These are phyloP conservation scores for Fusarium sublunatum DNA, from an alignment of 2,329 filamentous ascomycete species.

Conservation along the genomic window DNA sequence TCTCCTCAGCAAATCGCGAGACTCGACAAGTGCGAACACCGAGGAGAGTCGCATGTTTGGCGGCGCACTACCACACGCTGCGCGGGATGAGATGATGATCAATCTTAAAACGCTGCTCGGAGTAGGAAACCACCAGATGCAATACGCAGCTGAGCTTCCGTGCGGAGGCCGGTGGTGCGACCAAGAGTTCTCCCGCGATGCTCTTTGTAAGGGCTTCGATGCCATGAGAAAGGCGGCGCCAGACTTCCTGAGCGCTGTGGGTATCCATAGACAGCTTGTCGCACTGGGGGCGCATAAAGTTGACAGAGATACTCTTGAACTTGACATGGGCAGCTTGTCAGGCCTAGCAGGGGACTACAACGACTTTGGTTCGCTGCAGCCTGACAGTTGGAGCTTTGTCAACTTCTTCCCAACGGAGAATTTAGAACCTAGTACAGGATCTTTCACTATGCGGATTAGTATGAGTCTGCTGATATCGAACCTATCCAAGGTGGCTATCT, in stretches of 20 bases:
- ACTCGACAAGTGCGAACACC: background rate
- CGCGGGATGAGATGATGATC: background rate
- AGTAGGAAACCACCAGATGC: background rate
- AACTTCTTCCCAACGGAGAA: background rate
- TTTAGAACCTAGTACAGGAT: background rate
- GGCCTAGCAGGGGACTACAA: background rate
- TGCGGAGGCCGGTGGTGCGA: slow-evolving; percentile 7
- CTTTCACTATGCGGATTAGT: background rate
- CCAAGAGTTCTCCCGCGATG: background rate
- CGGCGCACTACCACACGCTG: background rate
- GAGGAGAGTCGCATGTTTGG: background rate
- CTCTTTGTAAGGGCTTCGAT: background rate
- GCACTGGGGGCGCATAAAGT: background rate
- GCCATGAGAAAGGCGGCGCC: background rate
- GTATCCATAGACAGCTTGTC: slow-evolving; percentile 3
- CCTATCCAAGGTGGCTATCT: slow-evolving; percentile 1
- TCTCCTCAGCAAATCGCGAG: background rate
- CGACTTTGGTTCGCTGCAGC: background rate
- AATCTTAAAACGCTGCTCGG: background rate
- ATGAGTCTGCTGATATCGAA: background rate
- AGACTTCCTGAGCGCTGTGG: slow-evolving; percentile 6
- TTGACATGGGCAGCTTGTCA: background rate
- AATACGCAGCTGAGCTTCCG: background rate
- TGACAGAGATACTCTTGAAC: background rate
- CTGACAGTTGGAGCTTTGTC: background rate